These are phyloP conservation scores for Phalaenopsis hybrid DNA, from an alignment of 116 monocot species.

Conservation along the genomic window DNA sequence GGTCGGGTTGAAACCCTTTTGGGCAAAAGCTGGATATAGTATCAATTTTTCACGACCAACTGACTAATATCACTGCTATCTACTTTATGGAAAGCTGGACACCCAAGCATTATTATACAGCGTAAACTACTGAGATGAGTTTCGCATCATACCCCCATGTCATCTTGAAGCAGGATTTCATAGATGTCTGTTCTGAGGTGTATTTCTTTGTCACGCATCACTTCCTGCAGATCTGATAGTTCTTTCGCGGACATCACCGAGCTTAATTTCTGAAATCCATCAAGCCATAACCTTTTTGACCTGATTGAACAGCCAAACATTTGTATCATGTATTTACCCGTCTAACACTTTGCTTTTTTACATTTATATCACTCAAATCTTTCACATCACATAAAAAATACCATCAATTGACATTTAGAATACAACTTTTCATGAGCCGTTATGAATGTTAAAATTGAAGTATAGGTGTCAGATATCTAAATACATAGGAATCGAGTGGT, in stretches of 20 bases:
- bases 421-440: no score
- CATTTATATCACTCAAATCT: no score
- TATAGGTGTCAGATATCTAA: no score
- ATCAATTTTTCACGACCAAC: no score
- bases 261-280: constrained; percentile 75
- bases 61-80: neutral
- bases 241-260: constrained; percentile 59
- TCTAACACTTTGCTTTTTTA: no score
- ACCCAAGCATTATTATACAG: neutral
- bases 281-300: constrained; percentile 89
- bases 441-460: no score
- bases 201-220: constrained; percentile 88
- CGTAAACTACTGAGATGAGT: neutral
- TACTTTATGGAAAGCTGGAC: neutral
- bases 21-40: no score
- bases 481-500: no score
- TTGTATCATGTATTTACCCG: no score
- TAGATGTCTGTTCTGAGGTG: constrained; percentile 83
- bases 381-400: no score
- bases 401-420: no score
- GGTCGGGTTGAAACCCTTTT: no score
- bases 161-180: constrained; percentile 85
- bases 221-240: constrained; percentile 91
- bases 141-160: constrained; percentile 10
- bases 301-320: constrained; percentile 32